Base-by-base conservation (phyloP, 1,284 basidiomycete species). In the Malassezia japonica region DNA sequence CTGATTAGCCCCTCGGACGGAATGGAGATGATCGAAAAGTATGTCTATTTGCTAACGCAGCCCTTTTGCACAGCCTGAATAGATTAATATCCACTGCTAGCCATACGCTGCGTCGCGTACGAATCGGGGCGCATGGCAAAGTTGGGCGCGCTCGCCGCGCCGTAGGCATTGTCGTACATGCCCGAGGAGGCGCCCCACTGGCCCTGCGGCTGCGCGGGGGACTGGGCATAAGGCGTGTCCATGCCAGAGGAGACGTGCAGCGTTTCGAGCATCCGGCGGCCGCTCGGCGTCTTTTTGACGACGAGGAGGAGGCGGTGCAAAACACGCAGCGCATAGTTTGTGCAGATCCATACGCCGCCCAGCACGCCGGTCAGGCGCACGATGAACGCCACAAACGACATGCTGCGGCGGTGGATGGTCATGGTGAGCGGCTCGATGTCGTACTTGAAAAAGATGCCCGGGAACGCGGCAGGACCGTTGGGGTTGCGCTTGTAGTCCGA, bases 341-440 rank as follows among this genome's bases (percentile, higher is more conserved):
- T 60, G 23, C 66, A 70, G 0, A 70, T 61, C 62, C 75, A 71
- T 6, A 76, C 57, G 7, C 75, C 75, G 2, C 75, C 75, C 5
- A 76, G 46, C 16, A 76, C 74, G n/a, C 75, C 75, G 0, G 74
- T 78, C 7, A 78, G 80, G 67, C 90, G 79, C 49, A 95, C 86
- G 56, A 95, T 70, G 59, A 96, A 81, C 59, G 90, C 83, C 1
- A 84, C 70, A 38, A 96, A 75, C 0, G 81, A 77, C 0, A 85
- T 89, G 1, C 89, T 92, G 7, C 89, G 81, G 74, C 95, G 87
- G 57, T 84, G 80, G 42, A 96, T 82, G 0, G 81, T 85, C 61
- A 98, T 79, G 9, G 81, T 79, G 74, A 98, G 80, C 1, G 90
- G 88, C 70, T 98, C 92, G 24, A 96, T 76, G 57, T 98, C 92